phyloP scores from a whole-genome alignment of 768 basidiomycete genomes.

The Suillus discolor region DNA sequence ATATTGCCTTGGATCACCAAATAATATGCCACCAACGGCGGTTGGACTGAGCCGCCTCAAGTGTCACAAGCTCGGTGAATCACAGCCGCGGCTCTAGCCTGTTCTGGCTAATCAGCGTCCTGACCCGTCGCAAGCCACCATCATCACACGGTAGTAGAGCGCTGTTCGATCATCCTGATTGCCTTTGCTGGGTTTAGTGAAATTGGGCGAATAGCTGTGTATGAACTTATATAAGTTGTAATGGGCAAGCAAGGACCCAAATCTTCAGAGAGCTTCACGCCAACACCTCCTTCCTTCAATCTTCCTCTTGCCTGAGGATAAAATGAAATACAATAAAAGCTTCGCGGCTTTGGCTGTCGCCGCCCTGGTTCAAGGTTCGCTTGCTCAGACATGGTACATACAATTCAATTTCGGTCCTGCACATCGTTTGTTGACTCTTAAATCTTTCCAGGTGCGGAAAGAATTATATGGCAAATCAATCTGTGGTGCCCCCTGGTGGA shows the following conservation, averaged over 20 bases:
- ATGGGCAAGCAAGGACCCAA: background rate
- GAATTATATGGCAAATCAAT: constrained; percentile 44
- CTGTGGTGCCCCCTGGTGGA: constrained; percentile 47
- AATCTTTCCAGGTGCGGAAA: constrained; percentile 49
- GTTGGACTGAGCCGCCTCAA: background rate
- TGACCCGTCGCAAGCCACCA: background rate
- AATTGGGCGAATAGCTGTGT: background rate
- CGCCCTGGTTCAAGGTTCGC: constrained; percentile 9
- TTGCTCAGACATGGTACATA: constrained; percentile 31
- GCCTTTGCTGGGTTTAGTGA: background rate
- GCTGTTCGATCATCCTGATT: background rate
- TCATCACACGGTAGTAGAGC: background rate
- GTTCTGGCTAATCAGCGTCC: background rate
- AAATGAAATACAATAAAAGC: constrained; percentile 21
- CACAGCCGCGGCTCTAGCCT: background rate
- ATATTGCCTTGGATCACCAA: background rate
- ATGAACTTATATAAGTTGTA: background rate
- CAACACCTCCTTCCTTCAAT: too few species aligned
- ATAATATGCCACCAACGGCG: background rate
- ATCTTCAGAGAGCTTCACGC: background rate
- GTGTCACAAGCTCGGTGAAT: background rate
- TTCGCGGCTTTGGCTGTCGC: constrained; percentile 17
- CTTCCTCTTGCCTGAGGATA: background rate
- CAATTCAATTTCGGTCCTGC: background rate
- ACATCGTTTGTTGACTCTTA: background rate